Percentiles rank a stretch among this genome's conserved stretches.
Conservation (phyloP, 176 grass and related monocot species). For the Eragrostis curvula region DNA sequence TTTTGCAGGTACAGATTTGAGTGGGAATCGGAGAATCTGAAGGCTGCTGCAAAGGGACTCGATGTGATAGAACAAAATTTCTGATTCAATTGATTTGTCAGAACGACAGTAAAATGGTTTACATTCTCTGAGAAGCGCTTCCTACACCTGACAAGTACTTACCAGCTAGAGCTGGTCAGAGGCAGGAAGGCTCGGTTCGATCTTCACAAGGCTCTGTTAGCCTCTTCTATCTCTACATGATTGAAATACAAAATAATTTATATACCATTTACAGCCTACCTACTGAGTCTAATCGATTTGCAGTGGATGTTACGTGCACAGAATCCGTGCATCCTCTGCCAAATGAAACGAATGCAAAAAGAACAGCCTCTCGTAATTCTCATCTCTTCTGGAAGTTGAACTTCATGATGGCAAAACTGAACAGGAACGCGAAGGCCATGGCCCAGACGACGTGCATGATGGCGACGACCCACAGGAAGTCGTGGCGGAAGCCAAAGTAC, state of each 20-base stretch:
- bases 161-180: constrained; percentile 37
- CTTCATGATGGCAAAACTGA: constrained; percentile 78
- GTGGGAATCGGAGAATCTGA: neutral
- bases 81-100: constrained; percentile 34
- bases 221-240: constrained; percentile 33
- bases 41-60: neutral
- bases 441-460: constrained; percentile 54
- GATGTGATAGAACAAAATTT: constrained; percentile 33
- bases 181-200: constrained; percentile 8
- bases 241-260: constrained; percentile 41
- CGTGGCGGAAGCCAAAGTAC: constrained; percentile 71
- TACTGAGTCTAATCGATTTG: neutral
- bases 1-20: neutral
- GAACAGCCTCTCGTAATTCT: neutral
- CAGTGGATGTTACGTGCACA: neutral
- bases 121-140: constrained; percentile 22
- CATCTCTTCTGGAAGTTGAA: constrained; percentile 91
- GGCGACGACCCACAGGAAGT: constrained; percentile 67
- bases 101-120: constrained; percentile 5
- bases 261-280: constrained; percentile 45
- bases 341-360: constrained; percentile 32
- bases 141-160: neutral
- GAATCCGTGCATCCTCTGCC: neutral
- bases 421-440: constrained; percentile 69
- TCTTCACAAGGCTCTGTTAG: constrained; percentile 22